Percentiles rank a stretch among this genome's conserved stretches.
Evolutionary conservation across 1,284 basidiomycete genomes (phyloP).

Genomic region (Phylloporus sp.): DNA sequence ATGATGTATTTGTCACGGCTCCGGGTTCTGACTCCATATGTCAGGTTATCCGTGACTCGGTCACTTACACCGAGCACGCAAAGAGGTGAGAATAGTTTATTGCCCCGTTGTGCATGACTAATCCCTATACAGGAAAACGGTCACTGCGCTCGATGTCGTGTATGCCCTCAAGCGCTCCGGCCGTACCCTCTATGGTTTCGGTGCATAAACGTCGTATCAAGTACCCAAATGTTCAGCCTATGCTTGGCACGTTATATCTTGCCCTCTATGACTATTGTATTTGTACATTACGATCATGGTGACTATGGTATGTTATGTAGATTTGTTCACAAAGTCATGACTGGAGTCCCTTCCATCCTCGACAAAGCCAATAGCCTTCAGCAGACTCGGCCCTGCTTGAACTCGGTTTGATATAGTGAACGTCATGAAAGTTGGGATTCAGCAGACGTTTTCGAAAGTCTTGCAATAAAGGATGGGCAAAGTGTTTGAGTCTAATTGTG

Average conservation of each 20-base stretch:
- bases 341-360: conserved; percentile 55
- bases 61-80: conserved; percentile 90
- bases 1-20: neutral
- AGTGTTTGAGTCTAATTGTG: conserved; percentile 72
- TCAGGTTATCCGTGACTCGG: conserved; percentile 84
- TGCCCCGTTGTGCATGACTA: conserved; percentile 9
- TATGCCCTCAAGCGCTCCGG: conserved; percentile 87
- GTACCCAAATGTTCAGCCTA: neutral
- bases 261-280: conserved; percentile 24
- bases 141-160: conserved; percentile 83
- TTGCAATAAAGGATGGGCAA: conserved; percentile 67
- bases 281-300: conserved; percentile 24
- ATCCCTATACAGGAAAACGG: conserved; percentile 68
- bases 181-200: conserved; percentile 84
- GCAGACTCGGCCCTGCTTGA: conserved; percentile 73
- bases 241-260: conserved; percentile 1
- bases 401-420: conserved; percentile 69
- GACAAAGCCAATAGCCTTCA: conserved; percentile 81
- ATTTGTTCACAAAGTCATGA: neutral
- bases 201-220: conserved; percentile 53
- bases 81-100: conserved; percentile 59
- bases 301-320: conserved; percentile 10
- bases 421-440: conserved; percentile 63
- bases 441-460: conserved; percentile 61
- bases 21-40: conserved; percentile 63